Conservation (phyloP, 2,329 filamentous ascomycete species). For the Trichoderma simmonsii region DNA sequence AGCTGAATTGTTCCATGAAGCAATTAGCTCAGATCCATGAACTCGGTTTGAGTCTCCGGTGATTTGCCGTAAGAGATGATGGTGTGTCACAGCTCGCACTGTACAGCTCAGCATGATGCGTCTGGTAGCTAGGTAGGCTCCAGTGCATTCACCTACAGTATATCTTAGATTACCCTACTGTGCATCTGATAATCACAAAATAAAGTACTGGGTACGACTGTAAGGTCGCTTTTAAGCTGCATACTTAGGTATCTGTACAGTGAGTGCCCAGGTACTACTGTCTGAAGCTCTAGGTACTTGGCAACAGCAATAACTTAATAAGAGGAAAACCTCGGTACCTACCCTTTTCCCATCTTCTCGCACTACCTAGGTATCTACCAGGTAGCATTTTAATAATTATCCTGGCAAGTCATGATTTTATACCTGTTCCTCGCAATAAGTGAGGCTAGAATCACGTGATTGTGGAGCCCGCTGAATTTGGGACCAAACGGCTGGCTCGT, state of each 20-base stretch:
- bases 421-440: neutral
- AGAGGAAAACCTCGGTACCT: neutral
- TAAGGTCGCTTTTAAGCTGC: neutral
- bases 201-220: neutral
- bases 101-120: neutral
- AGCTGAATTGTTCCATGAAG: neutral
- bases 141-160: neutral
- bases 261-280: neutral
- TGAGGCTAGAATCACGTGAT: slow-evolving; percentile 21
- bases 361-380: neutral
- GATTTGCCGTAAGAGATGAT: slow-evolving; percentile 1
- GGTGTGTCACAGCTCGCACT: neutral
- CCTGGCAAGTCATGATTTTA: neutral
- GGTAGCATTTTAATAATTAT: neutral
- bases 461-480: neutral
- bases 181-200: neutral
- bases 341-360: neutral
- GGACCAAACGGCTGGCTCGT: slow-evolving; percentile 20
- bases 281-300: neutral
- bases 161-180: neutral
- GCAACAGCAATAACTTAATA: neutral
- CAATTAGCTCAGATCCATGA: neutral
- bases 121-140: neutral
- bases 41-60: neutral
- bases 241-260: neutral